A percentile compares a stretch with the other conserved stretches of the same genome.
These are phyloP conservation scores for Phialocephala sp. DNA, from an alignment of 2,329 filamentous ascomycete species.

Conservation along the genomic window DNA sequence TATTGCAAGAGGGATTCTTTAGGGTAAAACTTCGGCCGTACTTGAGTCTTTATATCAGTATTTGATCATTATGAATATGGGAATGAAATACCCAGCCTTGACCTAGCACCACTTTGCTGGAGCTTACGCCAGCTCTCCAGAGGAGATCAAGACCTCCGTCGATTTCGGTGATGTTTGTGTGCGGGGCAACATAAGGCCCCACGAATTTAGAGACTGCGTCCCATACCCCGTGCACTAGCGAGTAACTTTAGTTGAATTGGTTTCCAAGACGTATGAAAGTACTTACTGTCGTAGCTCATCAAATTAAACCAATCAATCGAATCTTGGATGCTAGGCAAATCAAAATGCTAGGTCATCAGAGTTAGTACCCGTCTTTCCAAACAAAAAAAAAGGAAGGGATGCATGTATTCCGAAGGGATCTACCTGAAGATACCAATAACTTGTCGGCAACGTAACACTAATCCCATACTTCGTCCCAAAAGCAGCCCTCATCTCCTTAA, in stretches of 20 bases:
- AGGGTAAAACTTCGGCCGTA: conserved; percentile 52
- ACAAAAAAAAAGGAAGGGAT: too few species aligned
- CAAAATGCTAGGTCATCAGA: too few species aligned
- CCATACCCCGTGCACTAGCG: conserved; percentile 39
- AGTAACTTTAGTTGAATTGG: too few species aligned
- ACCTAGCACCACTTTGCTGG: conserved; percentile 50
- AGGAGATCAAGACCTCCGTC: conserved; percentile 41
- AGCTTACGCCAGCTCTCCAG: conserved; percentile 47
- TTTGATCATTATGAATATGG: neutral
- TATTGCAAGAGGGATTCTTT: conserved; percentile 28
- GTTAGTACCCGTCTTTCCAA: too few species aligned
- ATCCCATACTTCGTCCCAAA: conserved; percentile 39
- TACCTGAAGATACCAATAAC: conserved; percentile 45
- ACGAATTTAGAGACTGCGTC: conserved; percentile 37
- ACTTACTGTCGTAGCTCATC: conserved; percentile 38
- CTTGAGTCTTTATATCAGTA: neutral
- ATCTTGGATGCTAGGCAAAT: conserved; percentile 33
- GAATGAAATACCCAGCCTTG: conserved; percentile 41
- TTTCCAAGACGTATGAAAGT: too few species aligned
- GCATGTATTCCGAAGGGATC: too few species aligned
- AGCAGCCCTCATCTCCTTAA: conserved; percentile 22
- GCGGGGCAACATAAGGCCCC: conserved; percentile 43
- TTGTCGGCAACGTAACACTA: conserved; percentile 45
- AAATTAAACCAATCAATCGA: conserved; percentile 41
- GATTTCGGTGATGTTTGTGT: conserved; percentile 51